phyloP scores from a whole-genome alignment of 108 stramenopile species.

The Cyclotella baltica region DNA sequence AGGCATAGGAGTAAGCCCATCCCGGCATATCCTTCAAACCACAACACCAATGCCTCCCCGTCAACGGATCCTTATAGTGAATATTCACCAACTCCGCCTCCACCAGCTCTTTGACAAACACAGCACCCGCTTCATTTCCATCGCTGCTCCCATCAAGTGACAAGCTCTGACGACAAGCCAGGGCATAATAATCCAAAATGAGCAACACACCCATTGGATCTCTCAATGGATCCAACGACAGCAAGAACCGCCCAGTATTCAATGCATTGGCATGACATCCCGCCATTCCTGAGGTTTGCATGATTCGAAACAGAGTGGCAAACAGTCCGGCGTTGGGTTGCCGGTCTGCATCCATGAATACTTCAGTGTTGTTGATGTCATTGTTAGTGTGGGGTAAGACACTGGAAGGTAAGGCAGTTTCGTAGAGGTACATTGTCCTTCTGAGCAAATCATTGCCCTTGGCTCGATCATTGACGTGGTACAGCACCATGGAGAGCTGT shows the following conservation, averaged over 20 bases:
- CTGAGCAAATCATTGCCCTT: constrained; percentile 66
- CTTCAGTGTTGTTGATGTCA: constrained; percentile 3
- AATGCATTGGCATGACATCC: constrained; percentile 62
- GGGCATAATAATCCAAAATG: constrained; percentile 74
- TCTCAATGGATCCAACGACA: constrained; percentile 83
- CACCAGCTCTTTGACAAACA: constrained; percentile 44
- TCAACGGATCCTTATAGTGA: constrained; percentile 48
- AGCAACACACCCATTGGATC: constrained; percentile 83
- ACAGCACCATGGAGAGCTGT: constrained; percentile 72
- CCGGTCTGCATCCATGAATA: constrained; percentile 64
- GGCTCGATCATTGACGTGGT: constrained; percentile 71
- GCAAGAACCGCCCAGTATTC: constrained; percentile 62
- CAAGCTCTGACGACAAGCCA: constrained; percentile 58
- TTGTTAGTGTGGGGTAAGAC: constrained; percentile 49
- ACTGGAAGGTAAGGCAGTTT: constrained; percentile 58
- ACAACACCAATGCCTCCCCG: constrained; percentile 42
- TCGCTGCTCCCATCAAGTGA: constrained; percentile 29
- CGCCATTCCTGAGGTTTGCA: constrained; percentile 58
- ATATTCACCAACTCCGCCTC: constrained; percentile 34
- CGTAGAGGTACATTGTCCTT: constrained; percentile 72
- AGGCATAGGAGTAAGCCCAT: constrained; percentile 79
- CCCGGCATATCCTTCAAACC: constrained; percentile 70
- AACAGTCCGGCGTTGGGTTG: constrained; percentile 68
- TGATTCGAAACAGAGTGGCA: constrained; percentile 65
- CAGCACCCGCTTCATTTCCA: constrained; percentile 33